Base-by-base conservation (phyloP, 305 asterid genomes). In the Plantago coronopus region DNA sequence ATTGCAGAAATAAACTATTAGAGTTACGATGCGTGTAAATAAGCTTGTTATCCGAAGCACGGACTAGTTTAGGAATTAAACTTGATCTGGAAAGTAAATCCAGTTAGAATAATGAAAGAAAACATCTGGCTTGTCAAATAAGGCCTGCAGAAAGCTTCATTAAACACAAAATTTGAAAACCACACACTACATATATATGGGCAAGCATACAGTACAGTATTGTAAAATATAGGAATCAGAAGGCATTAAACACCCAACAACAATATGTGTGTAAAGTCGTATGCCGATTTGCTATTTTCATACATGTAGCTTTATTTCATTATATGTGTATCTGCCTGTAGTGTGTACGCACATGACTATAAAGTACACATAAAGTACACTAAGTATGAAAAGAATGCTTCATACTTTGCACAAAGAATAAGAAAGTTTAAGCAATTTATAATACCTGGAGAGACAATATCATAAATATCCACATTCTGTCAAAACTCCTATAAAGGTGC, bases 401-500 rank as follows among this genome's bases (percentile, higher is more conserved):
- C n/a, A 25, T 15, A 25, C 14, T 20, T 22, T 1, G 6, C 17
- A 42, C 53, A 22, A 45, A 53, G 47, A 21, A 63, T 67, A 49
- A 67, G 31, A 38, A 19, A 16, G 19, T 25, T 20, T 17, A 38
- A 48, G 63, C 54, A 69, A 63, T 57, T 45, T 25, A 50, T 31
- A 20, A 53, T 79, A 94, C 99, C 97, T 94, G 99, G 61, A 94
- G 87, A 63, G 91, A 87, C 83, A 94, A 76, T 74, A 81, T 83
- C 60, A 85, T 87, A 70, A 94, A 90, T 60, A 84, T 87, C 97
- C 99, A 94, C 88, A 94, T 69, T 72, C 97, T 83, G 75, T 94
- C 99, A 57, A 94, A 94, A 78, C 95, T 87, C 71, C 97, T 81
- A 69, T 82, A 94, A 64, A 94, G 85, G 70, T 94, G 99, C 97